Base-by-base conservation (phyloP, 768 basidiomycete genomes). In the Hortiboletus flavorubellus region DNA sequence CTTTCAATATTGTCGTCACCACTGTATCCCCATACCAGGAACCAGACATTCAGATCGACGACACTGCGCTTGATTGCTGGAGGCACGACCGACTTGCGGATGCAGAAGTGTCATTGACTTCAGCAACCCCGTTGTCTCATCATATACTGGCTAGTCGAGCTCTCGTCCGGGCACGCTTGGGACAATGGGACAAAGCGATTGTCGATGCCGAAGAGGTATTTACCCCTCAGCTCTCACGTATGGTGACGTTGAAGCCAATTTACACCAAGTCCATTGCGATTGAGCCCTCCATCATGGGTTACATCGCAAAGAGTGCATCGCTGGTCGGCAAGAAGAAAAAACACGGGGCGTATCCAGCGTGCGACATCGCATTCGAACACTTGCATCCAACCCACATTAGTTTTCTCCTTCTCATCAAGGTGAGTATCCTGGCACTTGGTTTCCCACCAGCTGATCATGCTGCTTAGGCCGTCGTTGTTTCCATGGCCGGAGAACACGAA, bases 371-470 rank as follows among this genome's bases (percentile, higher is more conserved):
- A 0, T 48, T 56, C 26, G 26, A 33, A 33, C 39, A 41, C 9
- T 41, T 3, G 3, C 30, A 33, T 41, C 2, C 49, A 4, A 33
- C 29, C 6, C n/a, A 31, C 14, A 18, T 40, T 12, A 35, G 10
- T 4, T 23, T 39, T 16, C 53, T 54, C n/a, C 47, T 57, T 14
- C 21, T 57, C 1, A 41, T 51, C 46, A 59, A 59, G 23, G 57
- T 49, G 11, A 4, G 49, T 50, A 16, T 48, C 4, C 14, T 1
- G 0, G 12, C 2, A 29, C 16, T 9, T n/a, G 38, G 0, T n/a
- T 4, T 0, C 43, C 12, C 10, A 21, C 5, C 26, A 26, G 26
- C 5, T 26, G 26, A 15, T 44, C n/a, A 45, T 23, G 1, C 15
- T 15, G 0, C 15, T 43, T 11, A 50, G 57, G 53, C 53, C 15